Evolutionary conservation across 257 asterid species (phyloP), one percentile per base, ranked within the genome.

Genomic region (Thymus mandschuricus): DNA sequence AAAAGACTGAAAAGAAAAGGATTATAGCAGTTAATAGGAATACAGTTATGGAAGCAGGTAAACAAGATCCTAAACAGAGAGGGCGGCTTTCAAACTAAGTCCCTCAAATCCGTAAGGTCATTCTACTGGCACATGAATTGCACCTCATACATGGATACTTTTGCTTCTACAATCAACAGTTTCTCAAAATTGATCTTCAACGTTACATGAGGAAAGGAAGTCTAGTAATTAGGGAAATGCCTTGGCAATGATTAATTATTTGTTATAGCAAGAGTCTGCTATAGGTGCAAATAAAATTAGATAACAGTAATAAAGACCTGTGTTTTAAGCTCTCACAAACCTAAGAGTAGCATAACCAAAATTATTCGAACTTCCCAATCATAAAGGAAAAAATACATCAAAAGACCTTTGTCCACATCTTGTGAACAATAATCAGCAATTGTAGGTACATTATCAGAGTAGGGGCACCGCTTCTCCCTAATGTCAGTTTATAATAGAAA

Each of bases 71-170:
- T 28, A 11, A 52, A 52, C 8, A 52, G 8, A 30, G 59, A 31
- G 5, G 13, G 27, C 4, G 54, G 54, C 29, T 13, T 50, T n/a
- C 56, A n/a, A 50, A 50, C 52, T 49, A 31, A 63, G 58, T 30
- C 69, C 40, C n/a, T 64, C 29, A 33, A 45, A 27, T 28, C 54
- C 69, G 57, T 64, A 56, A 31, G 57, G 29, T 71, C 44, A 31
- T 72, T 45, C 31, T 33, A 33, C 29, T 30, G 56, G 52, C 63
- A 59, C 65, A 77, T 35, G 51, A 68, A 29, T 73, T 10, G 29
- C 78, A 62, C 63, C 62, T 52, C 13, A 28, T 30, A 54, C 30
- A 63, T 70, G 21, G 43, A 54, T 45, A 30, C 15, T 63, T 30
- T 21, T 70, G 30, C 59, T 64, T 29, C 30, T 44, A 62, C 1